Conservation (phyloP, 192 early-diverging fungal genomes). For the Coemansia sp. region DNA sequence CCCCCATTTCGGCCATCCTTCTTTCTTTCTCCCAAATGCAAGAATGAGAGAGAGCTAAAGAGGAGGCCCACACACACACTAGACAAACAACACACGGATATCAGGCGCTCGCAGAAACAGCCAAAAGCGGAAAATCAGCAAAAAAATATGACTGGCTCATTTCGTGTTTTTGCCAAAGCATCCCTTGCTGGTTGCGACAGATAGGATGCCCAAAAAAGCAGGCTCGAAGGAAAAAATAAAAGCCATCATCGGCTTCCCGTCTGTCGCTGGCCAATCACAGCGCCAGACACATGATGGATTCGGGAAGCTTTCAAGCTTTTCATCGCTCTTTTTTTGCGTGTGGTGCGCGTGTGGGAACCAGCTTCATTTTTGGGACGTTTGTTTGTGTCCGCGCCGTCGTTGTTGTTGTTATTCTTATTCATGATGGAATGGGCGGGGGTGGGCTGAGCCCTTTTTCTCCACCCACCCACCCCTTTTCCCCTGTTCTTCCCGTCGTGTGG, state of each 20-base stretch:
- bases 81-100: neutral
- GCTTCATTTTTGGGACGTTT: constrained; percentile 1
- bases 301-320: neutral
- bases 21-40: no score
- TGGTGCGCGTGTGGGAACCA: constrained; percentile 5
- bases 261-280: neutral
- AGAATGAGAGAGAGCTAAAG: no score
- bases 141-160: neutral
- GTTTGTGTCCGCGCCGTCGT: neutral
- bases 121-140: constrained; percentile 3
- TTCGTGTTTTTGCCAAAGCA: neutral
- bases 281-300: neutral
- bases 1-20: constrained; percentile 1
- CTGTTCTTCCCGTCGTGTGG: constrained; percentile 3
- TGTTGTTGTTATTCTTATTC: no score
- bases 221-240: neutral
- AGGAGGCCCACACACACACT: neutral
- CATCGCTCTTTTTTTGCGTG: neutral
- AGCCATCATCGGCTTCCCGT: neutral
- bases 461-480: neutral
- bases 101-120: no score
- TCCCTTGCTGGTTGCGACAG: neutral
- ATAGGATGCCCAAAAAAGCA: neutral
- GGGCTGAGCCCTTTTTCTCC: constrained; percentile 7
- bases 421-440: no score